phyloP scores from a whole-genome alignment of 176 grass and related monocot species.

The Paspalum notatum region DNA sequence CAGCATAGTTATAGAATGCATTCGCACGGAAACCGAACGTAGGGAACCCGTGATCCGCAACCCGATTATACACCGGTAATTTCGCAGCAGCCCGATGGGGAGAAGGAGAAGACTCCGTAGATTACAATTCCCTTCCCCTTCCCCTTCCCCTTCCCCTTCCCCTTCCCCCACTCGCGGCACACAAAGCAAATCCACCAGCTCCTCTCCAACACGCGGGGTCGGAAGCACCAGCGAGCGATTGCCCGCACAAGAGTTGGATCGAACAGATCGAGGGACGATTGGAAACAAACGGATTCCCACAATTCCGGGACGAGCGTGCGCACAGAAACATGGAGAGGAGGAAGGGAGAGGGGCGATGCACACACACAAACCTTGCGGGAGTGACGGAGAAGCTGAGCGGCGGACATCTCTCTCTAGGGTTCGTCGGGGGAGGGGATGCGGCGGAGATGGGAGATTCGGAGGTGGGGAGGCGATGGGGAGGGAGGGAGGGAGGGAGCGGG shows the following conservation, averaged over 20 bases:
- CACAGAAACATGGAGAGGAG: background rate
- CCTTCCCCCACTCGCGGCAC: no score
- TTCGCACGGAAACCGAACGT: background rate
- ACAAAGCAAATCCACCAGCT: conserved; percentile 4
- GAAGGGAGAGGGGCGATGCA: background rate
- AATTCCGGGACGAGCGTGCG: background rate
- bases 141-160: no score
- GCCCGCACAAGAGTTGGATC: background rate
- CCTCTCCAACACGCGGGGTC: background rate
- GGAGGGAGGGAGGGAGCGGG: background rate
- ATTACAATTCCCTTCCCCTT: background rate
- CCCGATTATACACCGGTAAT: no score
- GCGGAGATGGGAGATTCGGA: background rate
- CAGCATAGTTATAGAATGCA: background rate
- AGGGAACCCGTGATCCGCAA: no score
- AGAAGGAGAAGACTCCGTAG: background rate
- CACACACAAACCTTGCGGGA: conserved; percentile 74
- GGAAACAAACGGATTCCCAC: background rate
- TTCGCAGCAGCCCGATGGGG: background rate
- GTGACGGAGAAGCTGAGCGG: conserved; percentile 68
- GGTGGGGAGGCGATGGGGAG: background rate
- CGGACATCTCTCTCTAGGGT: conserved; percentile 58
- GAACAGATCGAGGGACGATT: background rate
- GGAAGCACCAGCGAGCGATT: background rate
- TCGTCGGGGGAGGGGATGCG: conserved; percentile 12